Conservation (phyloP, 2,329 filamentous ascomycete genomes). For the Emmonsiellopsis sp. region DNA sequence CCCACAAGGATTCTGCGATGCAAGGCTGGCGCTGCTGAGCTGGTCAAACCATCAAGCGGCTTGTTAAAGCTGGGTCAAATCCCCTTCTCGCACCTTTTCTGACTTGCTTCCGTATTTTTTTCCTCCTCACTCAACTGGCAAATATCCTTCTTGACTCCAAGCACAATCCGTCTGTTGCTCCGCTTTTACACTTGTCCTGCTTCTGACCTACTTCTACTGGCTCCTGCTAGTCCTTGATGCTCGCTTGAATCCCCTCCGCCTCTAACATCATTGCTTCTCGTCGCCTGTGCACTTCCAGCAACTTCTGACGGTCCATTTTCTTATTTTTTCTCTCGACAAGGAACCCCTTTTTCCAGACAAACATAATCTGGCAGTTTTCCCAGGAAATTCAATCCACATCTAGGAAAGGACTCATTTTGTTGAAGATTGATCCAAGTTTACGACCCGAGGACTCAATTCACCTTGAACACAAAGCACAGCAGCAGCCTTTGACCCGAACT, state of each 20-base stretch:
- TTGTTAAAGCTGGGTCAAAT: conserved; percentile 12
- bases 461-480: conserved; percentile 18
- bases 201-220: conserved; percentile 2
- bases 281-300: neutral
- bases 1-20: conserved; percentile 1
- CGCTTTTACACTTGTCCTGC: neutral
- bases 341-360: neutral
- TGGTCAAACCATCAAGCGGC: neutral
- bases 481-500: conserved; percentile 12
- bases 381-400: conserved; percentile 7
- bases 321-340: conserved; percentile 7
- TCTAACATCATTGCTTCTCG: neutral
- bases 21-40: conserved; percentile 1
- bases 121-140: neutral
- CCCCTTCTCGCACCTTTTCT: conserved; percentile 6
- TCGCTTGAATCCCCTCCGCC: conserved; percentile 18
- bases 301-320: conserved; percentile 3
- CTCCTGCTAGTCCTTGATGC: neutral
- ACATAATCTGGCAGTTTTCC: conserved; percentile 3
- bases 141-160: neutral
- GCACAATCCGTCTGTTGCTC: conserved; percentile 1
- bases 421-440: conserved; percentile 15
- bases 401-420: conserved; percentile 17
- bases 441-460: conserved; percentile 8
- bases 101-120: conserved; percentile 5